Evolutionary conservation across 495 filamentous ascomycete species (phyloP).

Genomic region (Daldinia loculata): DNA sequence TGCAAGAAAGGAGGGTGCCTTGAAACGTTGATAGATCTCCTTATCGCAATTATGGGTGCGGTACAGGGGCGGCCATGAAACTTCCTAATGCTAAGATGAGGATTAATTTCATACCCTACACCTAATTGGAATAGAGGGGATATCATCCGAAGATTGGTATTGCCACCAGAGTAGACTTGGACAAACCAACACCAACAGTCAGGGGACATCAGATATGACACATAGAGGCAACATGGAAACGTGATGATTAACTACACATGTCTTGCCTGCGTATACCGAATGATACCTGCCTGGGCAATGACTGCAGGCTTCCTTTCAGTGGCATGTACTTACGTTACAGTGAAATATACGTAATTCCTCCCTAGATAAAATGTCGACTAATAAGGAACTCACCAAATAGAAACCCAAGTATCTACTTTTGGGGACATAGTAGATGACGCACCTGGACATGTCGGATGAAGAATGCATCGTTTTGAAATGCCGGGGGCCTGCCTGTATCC

Average conservation of each 20-base stretch:
- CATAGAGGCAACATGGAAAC: neutral
- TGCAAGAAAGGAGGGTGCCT: slow-evolving; percentile 48
- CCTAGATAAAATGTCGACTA: neutral
- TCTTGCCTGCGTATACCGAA: neutral
- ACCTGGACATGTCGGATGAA: neutral
- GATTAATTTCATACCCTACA: neutral
- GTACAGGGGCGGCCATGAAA: neutral
- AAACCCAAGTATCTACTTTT: too few relatives aligned
- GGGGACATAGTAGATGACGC: neutral
- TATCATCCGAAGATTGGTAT: neutral
- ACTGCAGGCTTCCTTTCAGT: neutral
- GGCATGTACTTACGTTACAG: neutral
- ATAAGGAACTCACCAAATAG: neutral
- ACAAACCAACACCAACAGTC: neutral
- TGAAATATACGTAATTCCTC: neutral
- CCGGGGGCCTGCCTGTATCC: neutral
- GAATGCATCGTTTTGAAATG: neutral
- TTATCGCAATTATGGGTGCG: neutral
- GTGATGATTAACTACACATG: neutral
- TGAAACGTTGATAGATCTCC: slow-evolving; percentile 4
- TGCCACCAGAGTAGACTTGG: neutral
- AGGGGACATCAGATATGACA: neutral
- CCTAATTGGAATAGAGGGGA: too few relatives aligned
- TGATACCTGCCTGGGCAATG: neutral
- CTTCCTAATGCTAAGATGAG: neutral